Evolutionary conservation across 2,329 filamentous ascomycete genomes (phyloP).

Genomic region (Albophoma yamanashiensis): DNA sequence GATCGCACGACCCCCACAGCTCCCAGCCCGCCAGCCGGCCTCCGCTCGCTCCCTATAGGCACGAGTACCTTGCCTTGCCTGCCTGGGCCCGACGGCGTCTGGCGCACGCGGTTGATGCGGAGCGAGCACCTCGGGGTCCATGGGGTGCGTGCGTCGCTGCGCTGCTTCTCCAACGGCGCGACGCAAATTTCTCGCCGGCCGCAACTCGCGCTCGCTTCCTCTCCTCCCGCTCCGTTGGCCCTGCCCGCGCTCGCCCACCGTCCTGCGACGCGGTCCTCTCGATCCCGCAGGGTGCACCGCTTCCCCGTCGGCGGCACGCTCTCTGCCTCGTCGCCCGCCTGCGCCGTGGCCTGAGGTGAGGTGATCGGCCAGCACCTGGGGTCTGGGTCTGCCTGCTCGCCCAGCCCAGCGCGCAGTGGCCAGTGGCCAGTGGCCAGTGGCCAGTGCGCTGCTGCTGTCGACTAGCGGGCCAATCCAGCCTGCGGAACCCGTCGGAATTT

Average conservation of each 20-base stretch:
- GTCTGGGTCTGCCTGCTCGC: background rate
- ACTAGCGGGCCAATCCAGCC: background rate
- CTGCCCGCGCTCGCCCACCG: background rate
- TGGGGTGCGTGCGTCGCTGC: background rate
- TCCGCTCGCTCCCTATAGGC: background rate
- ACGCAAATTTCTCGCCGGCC: background rate
- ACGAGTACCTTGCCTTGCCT: no score
- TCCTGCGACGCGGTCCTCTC: background rate
- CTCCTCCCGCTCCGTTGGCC: background rate
- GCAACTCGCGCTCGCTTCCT: background rate
- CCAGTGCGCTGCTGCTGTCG: background rate
- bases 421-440: background rate
- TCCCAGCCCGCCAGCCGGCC: background rate
- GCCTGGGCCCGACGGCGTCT: no score
- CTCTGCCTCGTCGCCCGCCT: background rate
- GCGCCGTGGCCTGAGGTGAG: background rate
- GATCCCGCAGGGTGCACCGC: background rate
- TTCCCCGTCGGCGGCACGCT: background rate
- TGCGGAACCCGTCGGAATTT: slow-evolving; percentile 12
- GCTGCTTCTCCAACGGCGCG: background rate
- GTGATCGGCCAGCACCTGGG: background rate
- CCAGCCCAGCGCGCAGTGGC: background rate
- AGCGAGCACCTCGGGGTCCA: background rate
- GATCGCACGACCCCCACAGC: background rate
- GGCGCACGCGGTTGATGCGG: background rate